Percentiles rank a stretch among this genome's conserved stretches.
Conservation (phyloP, 2,329 filamentous ascomycete genomes). For the Penicillium sclerotiorum region DNA sequence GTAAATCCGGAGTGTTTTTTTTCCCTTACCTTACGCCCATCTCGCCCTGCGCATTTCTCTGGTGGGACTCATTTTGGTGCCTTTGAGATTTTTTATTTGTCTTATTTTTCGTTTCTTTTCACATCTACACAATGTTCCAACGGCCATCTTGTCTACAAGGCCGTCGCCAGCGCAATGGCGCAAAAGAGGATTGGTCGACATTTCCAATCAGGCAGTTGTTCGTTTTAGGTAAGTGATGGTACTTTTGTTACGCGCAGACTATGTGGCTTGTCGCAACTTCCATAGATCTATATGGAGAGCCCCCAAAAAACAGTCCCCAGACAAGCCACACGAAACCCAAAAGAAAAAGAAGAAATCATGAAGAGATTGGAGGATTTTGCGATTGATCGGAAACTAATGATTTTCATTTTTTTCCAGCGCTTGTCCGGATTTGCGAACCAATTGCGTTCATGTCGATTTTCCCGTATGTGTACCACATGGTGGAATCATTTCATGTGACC, state of each 20-base stretch:
- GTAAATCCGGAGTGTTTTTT: slow-evolving; percentile 18
- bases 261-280: slow-evolving; percentile 10
- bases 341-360: neutral
- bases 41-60: neutral
- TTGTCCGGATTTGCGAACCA: slow-evolving; percentile 95
- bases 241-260: slow-evolving; percentile 27
- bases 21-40: neutral
- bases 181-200: slow-evolving; percentile 38
- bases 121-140: slow-evolving; percentile 34
- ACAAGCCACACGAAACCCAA: neutral
- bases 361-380: neutral
- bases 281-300: slow-evolving; percentile 1
- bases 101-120: slow-evolving; percentile 4
- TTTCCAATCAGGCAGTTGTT: slow-evolving; percentile 63
- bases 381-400: slow-evolving; percentile 3
- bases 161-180: slow-evolving; percentile 31
- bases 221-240: slow-evolving; percentile 45
- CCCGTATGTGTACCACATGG: slow-evolving; percentile 98
- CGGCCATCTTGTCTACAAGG: slow-evolving; percentile 36
- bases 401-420: slow-evolving; percentile 55
- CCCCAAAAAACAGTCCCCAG: neutral
- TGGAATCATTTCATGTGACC: slow-evolving; percentile 85
- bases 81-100: neutral
- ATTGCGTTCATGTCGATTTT: slow-evolving; percentile 99
- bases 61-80: neutral